Conservation (phyloP, 2,329 filamentous ascomycete species). For the Nigrograna mackinnonii region DNA sequence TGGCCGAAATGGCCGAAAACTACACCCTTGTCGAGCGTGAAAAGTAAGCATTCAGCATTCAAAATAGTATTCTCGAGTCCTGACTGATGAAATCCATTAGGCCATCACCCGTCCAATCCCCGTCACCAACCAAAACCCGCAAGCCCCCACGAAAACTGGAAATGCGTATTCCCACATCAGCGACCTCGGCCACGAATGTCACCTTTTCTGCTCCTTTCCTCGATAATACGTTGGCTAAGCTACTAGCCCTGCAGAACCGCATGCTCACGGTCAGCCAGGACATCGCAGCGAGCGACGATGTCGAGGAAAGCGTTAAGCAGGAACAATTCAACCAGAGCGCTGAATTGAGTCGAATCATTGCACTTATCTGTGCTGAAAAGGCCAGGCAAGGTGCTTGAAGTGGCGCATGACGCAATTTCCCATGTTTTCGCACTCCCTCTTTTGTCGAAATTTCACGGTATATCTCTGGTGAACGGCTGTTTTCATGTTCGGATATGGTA, state of each 20-base stretch:
- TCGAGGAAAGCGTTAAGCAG: conserved; percentile 51
- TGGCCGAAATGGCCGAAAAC: conserved; percentile 58
- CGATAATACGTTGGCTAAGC: conserved; percentile 56
- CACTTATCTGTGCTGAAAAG: conserved; percentile 57
- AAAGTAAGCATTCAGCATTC: no score
- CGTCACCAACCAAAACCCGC: conserved; percentile 20
- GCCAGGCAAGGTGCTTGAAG: conserved; percentile 48
- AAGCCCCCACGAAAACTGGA: conserved; percentile 51
- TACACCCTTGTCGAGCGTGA: conserved; percentile 54
- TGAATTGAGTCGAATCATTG: conserved; percentile 54
- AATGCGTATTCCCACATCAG: conserved; percentile 47
- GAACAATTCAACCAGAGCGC: conserved; percentile 55
- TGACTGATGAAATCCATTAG: conserved; percentile 1
- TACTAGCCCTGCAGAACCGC: conserved; percentile 52
- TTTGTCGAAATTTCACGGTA: no score
- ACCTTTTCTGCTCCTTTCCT: conserved; percentile 57
- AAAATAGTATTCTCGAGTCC: not conserved
- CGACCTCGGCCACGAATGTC: conserved; percentile 41
- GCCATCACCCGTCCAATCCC: conserved; percentile 20
- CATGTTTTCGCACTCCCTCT: no score
- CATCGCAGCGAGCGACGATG: conserved; percentile 48
- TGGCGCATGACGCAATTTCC: no score
- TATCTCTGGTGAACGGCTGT: no score
- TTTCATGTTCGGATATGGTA: no score
- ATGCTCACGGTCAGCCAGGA: conserved; percentile 54